A percentile compares a stretch with the other conserved stretches of the same genome.
These are phyloP conservation scores for Petunia axillaris DNA, from an alignment of 257 asterid species.

Conservation along the genomic window DNA sequence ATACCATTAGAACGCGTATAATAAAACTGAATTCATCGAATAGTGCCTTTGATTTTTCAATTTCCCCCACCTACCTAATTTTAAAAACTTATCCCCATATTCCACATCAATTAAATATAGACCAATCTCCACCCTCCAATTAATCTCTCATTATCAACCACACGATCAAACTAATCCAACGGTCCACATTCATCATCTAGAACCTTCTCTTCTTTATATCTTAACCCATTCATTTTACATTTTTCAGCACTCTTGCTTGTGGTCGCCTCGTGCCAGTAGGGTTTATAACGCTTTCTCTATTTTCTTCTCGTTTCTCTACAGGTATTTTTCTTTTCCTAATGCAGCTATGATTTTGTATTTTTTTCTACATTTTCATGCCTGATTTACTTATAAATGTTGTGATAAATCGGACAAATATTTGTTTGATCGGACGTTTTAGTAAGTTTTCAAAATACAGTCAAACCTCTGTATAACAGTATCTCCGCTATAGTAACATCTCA, in stretches of 20 bases:
- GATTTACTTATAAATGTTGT: background rate
- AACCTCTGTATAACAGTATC: no score
- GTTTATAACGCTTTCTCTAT: slow-evolving; percentile 31
- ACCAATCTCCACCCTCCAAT: slow-evolving; percentile 45
- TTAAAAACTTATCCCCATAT: background rate
- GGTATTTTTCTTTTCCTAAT: slow-evolving; percentile 12
- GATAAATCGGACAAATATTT: background rate
- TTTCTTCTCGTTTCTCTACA: slow-evolving; percentile 9
- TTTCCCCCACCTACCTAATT: background rate
- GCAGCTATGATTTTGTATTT: background rate
- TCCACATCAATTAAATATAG: background rate
- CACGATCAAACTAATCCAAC: slow-evolving; percentile 47
- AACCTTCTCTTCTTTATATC: slow-evolving; percentile 37
- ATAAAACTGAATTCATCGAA: no score
- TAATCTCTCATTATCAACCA: slow-evolving; percentile 26
- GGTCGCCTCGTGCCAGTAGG: slow-evolving; percentile 48
- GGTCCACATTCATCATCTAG: slow-evolving; percentile 35
- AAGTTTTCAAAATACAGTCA: no score
- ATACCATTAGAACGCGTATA: no score
- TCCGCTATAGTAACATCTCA: no score
- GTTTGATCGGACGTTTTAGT: background rate
- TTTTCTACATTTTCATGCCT: background rate
- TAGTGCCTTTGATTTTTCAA: background rate
- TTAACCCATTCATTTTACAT: background rate
- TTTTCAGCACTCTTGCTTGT: slow-evolving; percentile 33